Conservation (phyloP, 2,329 filamentous ascomycete species). For the Colletotrichum orbiculare region DNA sequence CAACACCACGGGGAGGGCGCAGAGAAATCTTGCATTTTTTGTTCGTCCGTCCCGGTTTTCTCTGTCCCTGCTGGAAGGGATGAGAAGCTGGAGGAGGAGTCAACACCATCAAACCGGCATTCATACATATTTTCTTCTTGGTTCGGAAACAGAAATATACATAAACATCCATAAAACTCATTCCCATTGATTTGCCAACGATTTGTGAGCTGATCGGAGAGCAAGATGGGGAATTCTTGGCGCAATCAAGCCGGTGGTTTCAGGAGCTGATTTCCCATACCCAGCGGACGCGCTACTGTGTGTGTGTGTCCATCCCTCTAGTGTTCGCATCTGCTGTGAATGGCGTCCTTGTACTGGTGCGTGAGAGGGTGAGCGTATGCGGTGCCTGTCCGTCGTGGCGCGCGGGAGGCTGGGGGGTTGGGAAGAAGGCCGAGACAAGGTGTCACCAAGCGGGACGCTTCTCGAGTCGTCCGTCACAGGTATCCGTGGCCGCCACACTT, state of each 20-base stretch:
- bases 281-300: too few species aligned
- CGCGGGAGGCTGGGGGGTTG: slow-evolving; percentile 11
- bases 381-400: slow-evolving; percentile 8
- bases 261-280: background rate
- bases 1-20: background rate
- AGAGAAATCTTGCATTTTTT: background rate
- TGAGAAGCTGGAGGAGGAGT: background rate
- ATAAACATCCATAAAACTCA: slow-evolving; percentile 12
- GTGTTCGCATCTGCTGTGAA: too few species aligned
- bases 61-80: slow-evolving; percentile 23
- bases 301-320: too few species aligned
- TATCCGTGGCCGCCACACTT: too few species aligned
- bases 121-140: slow-evolving; percentile 9
- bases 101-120: background rate
- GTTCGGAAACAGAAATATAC: slow-evolving; percentile 8
- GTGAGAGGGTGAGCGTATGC: too few species aligned
- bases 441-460: background rate
- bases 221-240: background rate
- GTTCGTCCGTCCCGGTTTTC: too few species aligned
- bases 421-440: slow-evolving; percentile 4
- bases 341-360: too few species aligned
- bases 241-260: slow-evolving; percentile 4
- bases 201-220: background rate
- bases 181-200: background rate
- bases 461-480: too few species aligned